Percentiles rank a stretch among this genome's conserved stretches.
Conservation (phyloP, 257 asterid genomes). For the Perilla frutescens region DNA sequence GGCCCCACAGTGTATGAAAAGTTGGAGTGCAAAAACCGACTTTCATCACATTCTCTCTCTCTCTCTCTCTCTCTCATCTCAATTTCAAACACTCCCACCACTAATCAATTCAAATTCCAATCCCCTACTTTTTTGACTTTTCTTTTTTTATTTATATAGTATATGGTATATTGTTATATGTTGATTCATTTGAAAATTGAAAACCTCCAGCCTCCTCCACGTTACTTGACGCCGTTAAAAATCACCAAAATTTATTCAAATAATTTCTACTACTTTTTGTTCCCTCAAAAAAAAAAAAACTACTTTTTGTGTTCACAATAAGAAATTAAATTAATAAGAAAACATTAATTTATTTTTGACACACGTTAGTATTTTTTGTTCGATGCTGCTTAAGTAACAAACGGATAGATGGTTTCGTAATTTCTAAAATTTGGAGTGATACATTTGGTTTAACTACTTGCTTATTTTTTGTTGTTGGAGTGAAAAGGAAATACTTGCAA, state of each 20-base stretch:
- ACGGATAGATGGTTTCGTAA: no score
- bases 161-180: not conserved
- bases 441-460: no score
- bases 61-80: constrained; percentile 15
- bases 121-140: constrained; percentile 37
- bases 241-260: not conserved
- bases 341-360: no score
- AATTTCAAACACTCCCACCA: constrained; percentile 45
- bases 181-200: constrained; percentile 6
- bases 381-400: no score
- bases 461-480: no score
- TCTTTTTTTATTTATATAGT: not conserved
- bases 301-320: not conserved
- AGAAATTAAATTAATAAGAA: no score
- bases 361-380: no score
- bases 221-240: constrained; percentile 35
- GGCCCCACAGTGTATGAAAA: constrained; percentile 40
- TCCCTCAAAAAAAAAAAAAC: not conserved
- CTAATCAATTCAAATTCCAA: constrained; percentile 43
- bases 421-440: no score
- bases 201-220: constrained; percentile 11
- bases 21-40: constrained; percentile 32
- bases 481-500: no score
- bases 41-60: constrained; percentile 20
- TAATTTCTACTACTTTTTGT: not conserved